Percentiles rank a stretch among this genome's conserved stretches.
Evolutionary conservation across 495 filamentous ascomycete species (phyloP).

Genomic region (Aspergillus conjunctus): DNA sequence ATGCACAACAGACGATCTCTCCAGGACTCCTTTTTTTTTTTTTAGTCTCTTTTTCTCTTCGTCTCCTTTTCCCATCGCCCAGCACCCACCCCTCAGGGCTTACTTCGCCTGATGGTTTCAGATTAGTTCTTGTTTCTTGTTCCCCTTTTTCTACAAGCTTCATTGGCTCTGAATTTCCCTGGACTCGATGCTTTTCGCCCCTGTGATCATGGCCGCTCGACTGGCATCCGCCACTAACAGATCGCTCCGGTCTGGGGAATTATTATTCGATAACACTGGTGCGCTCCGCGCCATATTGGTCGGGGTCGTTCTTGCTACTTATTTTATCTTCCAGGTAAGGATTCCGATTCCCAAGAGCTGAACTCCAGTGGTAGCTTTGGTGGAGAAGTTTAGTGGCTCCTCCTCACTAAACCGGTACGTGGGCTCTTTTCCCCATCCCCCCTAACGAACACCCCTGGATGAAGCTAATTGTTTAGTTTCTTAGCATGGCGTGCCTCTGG

Average conservation of each 20-base stretch:
- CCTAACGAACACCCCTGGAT: constrained; percentile 46
- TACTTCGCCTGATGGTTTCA: constrained; percentile 17
- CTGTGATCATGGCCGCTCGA: constrained; percentile 8
- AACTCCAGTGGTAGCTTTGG: constrained; percentile 40
- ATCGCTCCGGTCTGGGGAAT: constrained; percentile 3
- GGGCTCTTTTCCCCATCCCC: constrained; percentile 40
- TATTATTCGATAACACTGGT: constrained; percentile 7
- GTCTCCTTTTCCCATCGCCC: constrained; percentile 14
- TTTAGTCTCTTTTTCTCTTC: constrained; percentile 12
- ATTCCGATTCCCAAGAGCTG: constrained; percentile 1
- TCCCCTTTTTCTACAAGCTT: constrained; percentile 13
- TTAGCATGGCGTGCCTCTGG: constrained; percentile 28
- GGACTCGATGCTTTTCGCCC: constrained; percentile 4
- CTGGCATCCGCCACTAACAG: not conserved
- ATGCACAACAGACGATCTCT: not conserved
- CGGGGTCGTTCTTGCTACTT: not conserved
- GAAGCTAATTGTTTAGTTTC: constrained; percentile 24
- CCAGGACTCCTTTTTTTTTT: constrained; percentile 19
- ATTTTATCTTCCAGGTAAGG: not conserved
- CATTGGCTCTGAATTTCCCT: constrained; percentile 18
- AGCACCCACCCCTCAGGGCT: constrained; percentile 6
- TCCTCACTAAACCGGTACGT: constrained; percentile 40
- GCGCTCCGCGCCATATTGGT: constrained; percentile 2
- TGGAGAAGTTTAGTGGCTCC: constrained; percentile 34
- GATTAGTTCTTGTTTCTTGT: constrained; percentile 20